Evolutionary conservation across 2,329 filamentous ascomycete genomes (phyloP), one percentile per base, ranked within the genome.

Genomic region (Furcasterigmium sp.): DNA sequence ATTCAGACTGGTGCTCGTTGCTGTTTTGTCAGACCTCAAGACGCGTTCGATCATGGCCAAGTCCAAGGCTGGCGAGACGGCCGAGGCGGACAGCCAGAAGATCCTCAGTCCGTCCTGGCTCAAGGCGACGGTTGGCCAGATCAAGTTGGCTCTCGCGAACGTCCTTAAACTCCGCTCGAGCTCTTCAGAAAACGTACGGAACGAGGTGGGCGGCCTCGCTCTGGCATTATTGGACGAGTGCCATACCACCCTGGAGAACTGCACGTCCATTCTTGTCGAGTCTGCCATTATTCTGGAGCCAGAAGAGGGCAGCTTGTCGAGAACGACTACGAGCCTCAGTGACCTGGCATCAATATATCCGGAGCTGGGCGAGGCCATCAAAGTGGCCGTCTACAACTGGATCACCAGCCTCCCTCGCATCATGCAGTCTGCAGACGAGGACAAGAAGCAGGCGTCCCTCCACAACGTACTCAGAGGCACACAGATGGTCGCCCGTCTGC

Each of bases 351-450:
- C 67, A 30, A 78, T 82, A 10, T 81, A 89, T 52, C 64, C 74
- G 2, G 68, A 76, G 39, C 70, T 91, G 2, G 67, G 75, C 4
- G 80, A 85, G 18, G 67, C 78, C 3, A 68, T 91, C 20, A 87
- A 87, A 53, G 76, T 74, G 21, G 84, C 79, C 1, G 72, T 94
- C 1, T 86, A 91, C 59, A 82, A 82, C 41, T 96, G 91, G 90
- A 76, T 91, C 19, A 79, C 80, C 3, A 84, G 87, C 32, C 75
- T 98, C 15, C 84, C 91, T 5, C 78, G 90, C 14, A 65, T 88
- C 13, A 91, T 96, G 81, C 88, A 91, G 59, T 80, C 82, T 8
- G 85, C 82, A 51, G 90, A 97, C 54, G 89, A 95, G 52, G 73
- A 73, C n/a, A 70, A 76, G 21, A 95, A 94, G 59, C 75, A 81